phyloP scores from a whole-genome alignment of 768 basidiomycete species.

The Psilocybe cyanescens region DNA sequence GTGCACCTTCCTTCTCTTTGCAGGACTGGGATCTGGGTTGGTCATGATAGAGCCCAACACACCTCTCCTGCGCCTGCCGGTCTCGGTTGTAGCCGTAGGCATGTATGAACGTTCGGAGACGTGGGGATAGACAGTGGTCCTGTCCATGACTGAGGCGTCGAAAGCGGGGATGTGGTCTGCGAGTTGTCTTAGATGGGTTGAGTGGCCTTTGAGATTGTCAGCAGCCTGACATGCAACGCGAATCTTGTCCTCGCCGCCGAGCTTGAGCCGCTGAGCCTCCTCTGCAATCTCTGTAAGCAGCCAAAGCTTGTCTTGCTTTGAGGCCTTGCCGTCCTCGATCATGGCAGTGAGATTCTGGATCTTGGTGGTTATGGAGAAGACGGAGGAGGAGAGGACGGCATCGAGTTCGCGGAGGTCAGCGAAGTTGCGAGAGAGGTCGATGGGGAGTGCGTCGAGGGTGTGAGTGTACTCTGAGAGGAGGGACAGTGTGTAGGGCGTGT shows the following conservation, averaged over 20 bases:
- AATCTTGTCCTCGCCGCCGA: slow-evolving; percentile 98
- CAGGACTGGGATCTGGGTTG: slow-evolving; percentile 62
- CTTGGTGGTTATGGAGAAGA: slow-evolving; percentile 79
- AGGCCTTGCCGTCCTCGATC: slow-evolving; percentile 65
- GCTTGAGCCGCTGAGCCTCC: slow-evolving; percentile 87
- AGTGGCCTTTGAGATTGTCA: slow-evolving; percentile 78
- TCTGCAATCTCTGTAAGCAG: slow-evolving; percentile 93
- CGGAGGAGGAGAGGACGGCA: slow-evolving; percentile 91
- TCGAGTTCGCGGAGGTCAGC: slow-evolving; percentile 98
- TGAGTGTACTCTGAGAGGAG: slow-evolving; percentile 87
- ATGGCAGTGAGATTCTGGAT: slow-evolving; percentile 75
- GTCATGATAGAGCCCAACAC: slow-evolving; percentile 54
- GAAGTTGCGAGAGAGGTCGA: slow-evolving; percentile 92
- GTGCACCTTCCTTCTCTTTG: slow-evolving; percentile 60
- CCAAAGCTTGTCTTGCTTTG: slow-evolving; percentile 78
- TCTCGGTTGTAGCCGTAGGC: slow-evolving; percentile 63
- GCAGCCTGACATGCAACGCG: slow-evolving; percentile 90
- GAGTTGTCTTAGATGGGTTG: slow-evolving; percentile 62
- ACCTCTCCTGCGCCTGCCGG: slow-evolving; percentile 64
- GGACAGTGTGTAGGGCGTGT: slow-evolving; percentile 62
- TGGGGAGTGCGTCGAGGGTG: slow-evolving; percentile 90
- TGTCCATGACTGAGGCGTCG: slow-evolving; percentile 56
- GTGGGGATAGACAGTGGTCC: slow-evolving; percentile 77
- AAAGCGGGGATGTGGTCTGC: slow-evolving; percentile 68
- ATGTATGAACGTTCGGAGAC: slow-evolving; percentile 70